Percentiles rank a stretch among this genome's conserved stretches.
Evolutionary conservation across 2,329 filamentous ascomycete species (phyloP).

Genomic region (Ceratocystis diversiconidia): DNA sequence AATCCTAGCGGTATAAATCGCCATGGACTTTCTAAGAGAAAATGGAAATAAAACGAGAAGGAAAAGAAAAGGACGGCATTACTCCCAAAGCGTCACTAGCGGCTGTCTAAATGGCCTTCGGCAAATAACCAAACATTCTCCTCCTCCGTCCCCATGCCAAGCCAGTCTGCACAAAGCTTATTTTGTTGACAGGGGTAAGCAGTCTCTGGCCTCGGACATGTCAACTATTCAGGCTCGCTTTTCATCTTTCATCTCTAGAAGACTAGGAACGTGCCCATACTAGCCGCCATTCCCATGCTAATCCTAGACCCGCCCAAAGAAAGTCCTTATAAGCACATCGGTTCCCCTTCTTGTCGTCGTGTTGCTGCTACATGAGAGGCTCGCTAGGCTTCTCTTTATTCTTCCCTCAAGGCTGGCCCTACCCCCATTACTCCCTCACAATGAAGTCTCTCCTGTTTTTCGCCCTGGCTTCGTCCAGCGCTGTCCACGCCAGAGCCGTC

Average conservation of each 20-base stretch:
- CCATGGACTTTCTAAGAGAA: too few species aligned
- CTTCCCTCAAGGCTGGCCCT: neutral
- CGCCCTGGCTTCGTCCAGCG: slow-evolving; percentile 17
- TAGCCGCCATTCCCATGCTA: too few species aligned
- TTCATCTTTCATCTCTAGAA: too few species aligned
- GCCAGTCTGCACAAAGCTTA: neutral
- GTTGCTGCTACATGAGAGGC: neutral
- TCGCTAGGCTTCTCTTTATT: neutral
- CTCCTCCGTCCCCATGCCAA: neutral
- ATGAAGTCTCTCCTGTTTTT: neutral
- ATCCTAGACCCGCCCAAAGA: too few species aligned
- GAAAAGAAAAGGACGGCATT: too few species aligned
- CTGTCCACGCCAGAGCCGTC: neutral
- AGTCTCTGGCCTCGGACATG: neutral
- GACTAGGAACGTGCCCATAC: too few species aligned
- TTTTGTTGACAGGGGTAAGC: neutral
- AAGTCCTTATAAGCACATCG: too few species aligned
- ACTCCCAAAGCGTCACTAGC: neutral
- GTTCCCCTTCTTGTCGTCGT: too few species aligned
- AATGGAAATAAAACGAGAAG: too few species aligned
- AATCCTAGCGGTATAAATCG: neutral
- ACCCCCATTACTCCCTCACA: neutral
- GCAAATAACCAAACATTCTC: neutral
- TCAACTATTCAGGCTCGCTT: neutral
- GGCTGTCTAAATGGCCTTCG: neutral